phyloP scores from a whole-genome alignment of 148 eudicot species.

The Rhododendron ferrugineum region DNA sequence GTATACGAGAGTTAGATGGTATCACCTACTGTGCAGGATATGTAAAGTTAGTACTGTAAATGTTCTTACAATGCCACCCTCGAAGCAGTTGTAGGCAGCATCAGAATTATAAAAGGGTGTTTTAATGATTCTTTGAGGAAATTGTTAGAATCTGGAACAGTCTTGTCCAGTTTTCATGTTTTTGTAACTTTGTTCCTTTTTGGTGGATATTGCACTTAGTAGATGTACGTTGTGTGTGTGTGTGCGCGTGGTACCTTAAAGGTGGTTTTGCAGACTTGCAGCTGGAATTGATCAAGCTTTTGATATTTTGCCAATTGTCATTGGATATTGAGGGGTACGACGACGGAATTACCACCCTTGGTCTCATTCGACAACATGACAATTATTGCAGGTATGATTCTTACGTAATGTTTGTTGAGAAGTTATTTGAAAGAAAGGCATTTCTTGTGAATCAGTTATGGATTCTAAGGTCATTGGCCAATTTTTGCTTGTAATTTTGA shows the following conservation, averaged over 20 bases:
- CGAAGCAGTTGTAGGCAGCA: constrained; percentile 20
- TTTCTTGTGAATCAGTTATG: not conserved
- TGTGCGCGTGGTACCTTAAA: not conserved
- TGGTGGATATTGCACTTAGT: not conserved
- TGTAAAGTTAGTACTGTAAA: constrained; percentile 55
- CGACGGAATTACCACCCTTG: not conserved
- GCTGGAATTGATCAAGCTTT: not conserved
- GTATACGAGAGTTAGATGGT: constrained; percentile 37
- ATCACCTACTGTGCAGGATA: constrained; percentile 37
- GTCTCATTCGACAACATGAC: not conserved
- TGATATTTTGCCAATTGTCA: not conserved
- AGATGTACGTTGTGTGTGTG: not conserved
- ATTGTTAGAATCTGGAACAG: not conserved
- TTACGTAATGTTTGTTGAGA: not conserved
- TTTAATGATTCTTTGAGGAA: constrained; percentile 1
- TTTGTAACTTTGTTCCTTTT: not conserved
- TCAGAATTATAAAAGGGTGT: constrained; percentile 8
- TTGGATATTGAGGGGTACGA: not conserved
- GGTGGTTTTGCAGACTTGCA: not conserved
- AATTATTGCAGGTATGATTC: not conserved
- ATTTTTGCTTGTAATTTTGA: not conserved
- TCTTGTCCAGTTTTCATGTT: not conserved
- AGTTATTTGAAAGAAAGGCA: not conserved
- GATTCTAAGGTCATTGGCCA: not conserved
- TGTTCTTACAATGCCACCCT: constrained; percentile 27